Evolutionary conservation across 192 early-diverging fungal genomes (phyloP), one percentile per base, ranked within the genome.

Genomic region (Coemansia sp.): DNA sequence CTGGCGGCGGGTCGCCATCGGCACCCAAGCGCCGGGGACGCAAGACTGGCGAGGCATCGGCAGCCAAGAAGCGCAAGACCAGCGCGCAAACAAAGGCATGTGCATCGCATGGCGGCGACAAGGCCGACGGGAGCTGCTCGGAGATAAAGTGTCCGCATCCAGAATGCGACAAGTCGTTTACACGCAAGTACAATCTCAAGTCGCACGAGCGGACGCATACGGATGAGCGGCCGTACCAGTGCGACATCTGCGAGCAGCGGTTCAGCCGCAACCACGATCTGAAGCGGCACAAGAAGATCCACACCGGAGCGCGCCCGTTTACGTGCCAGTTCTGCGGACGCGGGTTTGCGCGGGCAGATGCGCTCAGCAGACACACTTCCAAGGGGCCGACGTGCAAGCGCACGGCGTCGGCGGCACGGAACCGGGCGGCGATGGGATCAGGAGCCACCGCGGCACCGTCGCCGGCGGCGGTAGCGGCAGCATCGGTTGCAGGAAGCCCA

Each of bases 141-240:
- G 59, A 63, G 57, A 72, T 73, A 43, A 70, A 66, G 51, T 88
- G 84, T 57, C 80, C 78, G 10, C 85, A 84, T 53, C 88, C 89
- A 0, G 81, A 83, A 19, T 97, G 94, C 70, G 75, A 82, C 64
- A 93, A 91, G 65, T 79, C 80, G 12, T 97, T 97, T 72, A 88
- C 88, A 6, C 80, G 93, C 30, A 82, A 82, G 19, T 97, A 92
- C 61, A 97, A 95, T 76, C 73, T 97, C 15, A 88, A 89, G 60
- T 86, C 84, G 21, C 92, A 97, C 55, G 80, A 86, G 48, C 70
- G 83, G 31, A 89, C 88, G 12, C 94, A 96, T 72, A 86, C 86
- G 0, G 81, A 84, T 36, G 86, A 87, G 52, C 79, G 88, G 12
- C 87, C 88, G 0, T 93, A 82, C 71, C 72, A 75, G 15, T 88